A percentile compares a stretch with the other conserved stretches of the same genome.
These are phyloP conservation scores for Pisolithus orientalis DNA, from an alignment of 768 basidiomycete genomes.

Conservation along the genomic window DNA sequence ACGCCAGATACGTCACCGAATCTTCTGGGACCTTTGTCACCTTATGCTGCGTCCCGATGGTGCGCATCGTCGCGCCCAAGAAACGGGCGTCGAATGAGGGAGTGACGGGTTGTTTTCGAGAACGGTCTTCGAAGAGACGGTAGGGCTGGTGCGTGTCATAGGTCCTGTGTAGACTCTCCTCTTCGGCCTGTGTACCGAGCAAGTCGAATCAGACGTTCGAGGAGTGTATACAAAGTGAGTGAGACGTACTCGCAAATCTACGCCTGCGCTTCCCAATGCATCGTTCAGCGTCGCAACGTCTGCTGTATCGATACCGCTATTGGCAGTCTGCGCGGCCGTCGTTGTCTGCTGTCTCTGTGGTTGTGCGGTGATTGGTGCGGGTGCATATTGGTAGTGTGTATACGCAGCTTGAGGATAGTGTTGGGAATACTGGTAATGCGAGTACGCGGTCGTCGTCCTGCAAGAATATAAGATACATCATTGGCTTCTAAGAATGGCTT, in stretches of 20 bases:
- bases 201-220: not conserved
- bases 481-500: not conserved
- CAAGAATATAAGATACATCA: constrained; percentile 5
- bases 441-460: constrained; percentile 44
- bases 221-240: not conserved
- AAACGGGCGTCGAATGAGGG: constrained; percentile 66
- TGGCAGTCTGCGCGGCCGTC: constrained; percentile 11
- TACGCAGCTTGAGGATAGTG: constrained; percentile 33
- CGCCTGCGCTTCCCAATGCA: constrained; percentile 80
- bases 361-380: constrained; percentile 23
- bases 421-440: constrained; percentile 38
- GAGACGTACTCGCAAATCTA: constrained; percentile 65
- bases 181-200: constrained; percentile 63
- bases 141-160: constrained; percentile 58
- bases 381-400: constrained; percentile 39
- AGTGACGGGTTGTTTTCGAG: constrained; percentile 64
- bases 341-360: constrained; percentile 27
- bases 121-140: constrained; percentile 70
- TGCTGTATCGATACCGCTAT: constrained; percentile 47
- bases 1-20: constrained; percentile 68
- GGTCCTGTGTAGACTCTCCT: constrained; percentile 68
- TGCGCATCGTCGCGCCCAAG: constrained; percentile 62
- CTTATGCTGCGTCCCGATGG: constrained; percentile 62
- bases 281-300: constrained; percentile 80
- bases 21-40: constrained; percentile 66